These are phyloP conservation scores for Porcisia deanei DNA, from an alignment of 208 protist species.

Conservation along the genomic window DNA sequence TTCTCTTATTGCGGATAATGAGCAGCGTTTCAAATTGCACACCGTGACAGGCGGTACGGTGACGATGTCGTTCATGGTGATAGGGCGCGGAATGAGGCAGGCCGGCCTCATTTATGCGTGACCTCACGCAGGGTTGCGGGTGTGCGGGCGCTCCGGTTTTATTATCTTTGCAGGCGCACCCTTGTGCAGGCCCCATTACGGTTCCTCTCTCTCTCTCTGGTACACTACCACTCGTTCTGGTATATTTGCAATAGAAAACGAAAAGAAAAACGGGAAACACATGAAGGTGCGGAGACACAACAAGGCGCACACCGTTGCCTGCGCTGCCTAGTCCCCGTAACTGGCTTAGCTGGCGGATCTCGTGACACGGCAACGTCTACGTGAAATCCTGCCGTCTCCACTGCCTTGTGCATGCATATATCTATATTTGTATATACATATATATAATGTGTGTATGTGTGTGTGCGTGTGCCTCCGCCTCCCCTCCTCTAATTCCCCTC, in stretches of 20 bases:
- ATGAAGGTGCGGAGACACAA: not conserved
- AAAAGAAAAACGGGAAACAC: not conserved
- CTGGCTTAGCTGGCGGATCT: not conserved
- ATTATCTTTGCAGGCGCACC: not conserved
- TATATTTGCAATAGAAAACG: not conserved
- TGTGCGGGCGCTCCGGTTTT: not conserved
- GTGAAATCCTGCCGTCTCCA: not conserved
- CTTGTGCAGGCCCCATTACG: too few species aligned
- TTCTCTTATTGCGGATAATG: constrained; percentile 75
- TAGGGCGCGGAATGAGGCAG: constrained; percentile 72
- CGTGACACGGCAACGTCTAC: not conserved
- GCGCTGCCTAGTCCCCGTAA: not conserved
- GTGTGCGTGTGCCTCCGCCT: not conserved
- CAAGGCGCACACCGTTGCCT: not conserved
- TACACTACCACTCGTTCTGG: not conserved
- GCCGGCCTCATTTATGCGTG: constrained; percentile 38
- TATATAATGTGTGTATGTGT: not conserved
- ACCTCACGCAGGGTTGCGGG: not conserved
- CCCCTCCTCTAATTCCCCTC: not conserved
- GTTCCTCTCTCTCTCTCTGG: not conserved
- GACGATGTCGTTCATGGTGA: constrained; percentile 61
- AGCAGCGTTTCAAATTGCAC: constrained; percentile 83
- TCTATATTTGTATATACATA: not conserved
- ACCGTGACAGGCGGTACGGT: constrained; percentile 82
- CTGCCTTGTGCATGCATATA: not conserved